Evolutionary conservation across 257 asterid genomes (phyloP).

Genomic region (Osmanthus fragrans): DNA sequence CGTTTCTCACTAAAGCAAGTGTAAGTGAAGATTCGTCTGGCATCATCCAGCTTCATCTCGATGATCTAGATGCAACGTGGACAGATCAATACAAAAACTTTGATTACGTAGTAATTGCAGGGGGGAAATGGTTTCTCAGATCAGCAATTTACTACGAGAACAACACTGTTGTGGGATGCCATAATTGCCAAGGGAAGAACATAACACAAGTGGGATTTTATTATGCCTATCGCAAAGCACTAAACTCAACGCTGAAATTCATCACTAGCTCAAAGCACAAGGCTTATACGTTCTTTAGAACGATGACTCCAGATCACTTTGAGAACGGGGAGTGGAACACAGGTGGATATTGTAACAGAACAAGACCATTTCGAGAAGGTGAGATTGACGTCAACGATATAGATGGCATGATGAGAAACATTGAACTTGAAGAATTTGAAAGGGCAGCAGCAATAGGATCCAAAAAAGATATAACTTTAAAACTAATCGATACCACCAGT

Average conservation of each 20-base stretch:
- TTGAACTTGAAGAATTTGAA: slow-evolving; percentile 57
- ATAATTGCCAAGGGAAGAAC: slow-evolving; percentile 57
- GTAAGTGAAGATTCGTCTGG: slow-evolving; percentile 66
- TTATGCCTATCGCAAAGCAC: slow-evolving; percentile 56
- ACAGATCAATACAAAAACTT: slow-evolving; percentile 44
- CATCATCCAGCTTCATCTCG: slow-evolving; percentile 59
- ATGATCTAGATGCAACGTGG: slow-evolving; percentile 63
- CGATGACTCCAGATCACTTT: slow-evolving; percentile 70
- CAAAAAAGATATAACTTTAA: slow-evolving; percentile 29
- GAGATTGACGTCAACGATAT: slow-evolving; percentile 32
- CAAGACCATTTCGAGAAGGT: slow-evolving; percentile 49
- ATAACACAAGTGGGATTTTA: slow-evolving; percentile 56
- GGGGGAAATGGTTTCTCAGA: slow-evolving; percentile 84
- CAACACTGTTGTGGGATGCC: slow-evolving; percentile 64
- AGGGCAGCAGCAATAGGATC: slow-evolving; percentile 28
- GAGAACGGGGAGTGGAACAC: slow-evolving; percentile 69
- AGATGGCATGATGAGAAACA: slow-evolving; percentile 42
- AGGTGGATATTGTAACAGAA: slow-evolving; percentile 70
- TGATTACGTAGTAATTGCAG: slow-evolving; percentile 56
- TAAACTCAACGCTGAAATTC: slow-evolving; percentile 47
- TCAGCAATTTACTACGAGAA: slow-evolving; percentile 61
- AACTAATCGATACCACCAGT: slow-evolving; percentile 50
- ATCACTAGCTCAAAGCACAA: slow-evolving; percentile 39
- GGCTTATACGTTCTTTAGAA: slow-evolving; percentile 44
- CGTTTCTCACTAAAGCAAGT: slow-evolving; percentile 58